Conservation (phyloP, 495 filamentous ascomycete species). For the Penicillium turbatum region DNA sequence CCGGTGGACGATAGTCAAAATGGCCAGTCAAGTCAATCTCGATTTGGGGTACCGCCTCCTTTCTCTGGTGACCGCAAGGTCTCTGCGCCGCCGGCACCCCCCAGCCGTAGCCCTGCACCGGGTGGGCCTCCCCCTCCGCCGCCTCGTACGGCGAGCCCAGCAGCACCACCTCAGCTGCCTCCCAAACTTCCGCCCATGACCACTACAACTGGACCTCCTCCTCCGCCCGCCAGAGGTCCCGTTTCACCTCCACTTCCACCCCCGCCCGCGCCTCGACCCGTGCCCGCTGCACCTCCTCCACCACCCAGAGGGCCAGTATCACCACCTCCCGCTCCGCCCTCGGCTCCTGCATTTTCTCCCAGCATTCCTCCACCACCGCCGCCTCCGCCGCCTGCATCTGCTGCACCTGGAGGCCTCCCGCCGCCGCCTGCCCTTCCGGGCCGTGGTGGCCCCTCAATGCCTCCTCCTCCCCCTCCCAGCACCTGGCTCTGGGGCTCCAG, state of each 20-base stretch:
- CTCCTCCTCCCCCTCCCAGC: constrained; percentile 37
- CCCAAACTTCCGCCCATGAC: constrained; percentile 58
- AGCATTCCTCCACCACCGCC: constrained; percentile 22
- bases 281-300: constrained; percentile 35
- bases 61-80: constrained; percentile 66
- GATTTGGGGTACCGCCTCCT: constrained; percentile 76
- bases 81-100: constrained; percentile 68
- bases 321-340: constrained; percentile 28
- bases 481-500: constrained; percentile 36
- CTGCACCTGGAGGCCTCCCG: constrained; percentile 15
- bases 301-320: constrained; percentile 22
- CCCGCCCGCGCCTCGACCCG: constrained; percentile 49
- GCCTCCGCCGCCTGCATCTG: constrained; percentile 29
- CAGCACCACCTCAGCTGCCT: constrained; percentile 60
- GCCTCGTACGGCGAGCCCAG: constrained; percentile 55
- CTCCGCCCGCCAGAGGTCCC: constrained; percentile 51
- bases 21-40: constrained; percentile 36
- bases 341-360: constrained; percentile 6
- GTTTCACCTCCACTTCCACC: constrained; percentile 50
- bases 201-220: constrained; percentile 48
- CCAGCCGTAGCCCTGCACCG: constrained; percentile 55
- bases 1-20: constrained; percentile 67
- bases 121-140: constrained; percentile 62
- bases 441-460: constrained; percentile 45
- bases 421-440: constrained; percentile 27